These are phyloP conservation scores for Phytopythium litorale DNA, from an alignment of 352 stramenopile species.

Conservation along the genomic window DNA sequence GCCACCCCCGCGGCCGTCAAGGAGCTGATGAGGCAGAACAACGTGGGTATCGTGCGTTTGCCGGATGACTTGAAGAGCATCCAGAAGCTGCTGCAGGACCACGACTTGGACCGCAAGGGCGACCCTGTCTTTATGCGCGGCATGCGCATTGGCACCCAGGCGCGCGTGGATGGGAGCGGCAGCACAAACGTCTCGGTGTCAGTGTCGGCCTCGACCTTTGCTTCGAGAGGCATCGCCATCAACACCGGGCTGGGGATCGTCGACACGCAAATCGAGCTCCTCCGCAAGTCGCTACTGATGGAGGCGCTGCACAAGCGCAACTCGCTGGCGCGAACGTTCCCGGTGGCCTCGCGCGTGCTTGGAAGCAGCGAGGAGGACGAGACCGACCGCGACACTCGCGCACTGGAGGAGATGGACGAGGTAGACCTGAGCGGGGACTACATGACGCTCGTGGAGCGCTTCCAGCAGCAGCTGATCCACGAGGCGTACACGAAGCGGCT, in stretches of 20 bases:
- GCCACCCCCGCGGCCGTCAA: conserved; percentile 45
- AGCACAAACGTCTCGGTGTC: not conserved
- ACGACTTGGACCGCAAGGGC: conserved; percentile 57
- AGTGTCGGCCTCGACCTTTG: not conserved
- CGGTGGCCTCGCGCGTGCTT: conserved; percentile 42
- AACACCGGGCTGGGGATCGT: conserved; percentile 56
- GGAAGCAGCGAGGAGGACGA: conserved; percentile 10
- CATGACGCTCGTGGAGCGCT: conserved; percentile 59
- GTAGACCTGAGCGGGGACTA: conserved; percentile 68
- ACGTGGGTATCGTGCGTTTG: conserved; percentile 48
- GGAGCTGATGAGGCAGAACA: conserved; percentile 49
- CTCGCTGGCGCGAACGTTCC: conserved; percentile 66
- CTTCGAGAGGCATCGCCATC: conserved; percentile 6
- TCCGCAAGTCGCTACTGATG: conserved; percentile 57
- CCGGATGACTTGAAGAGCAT: conserved; percentile 36
- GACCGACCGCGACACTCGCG: conserved; percentile 9
- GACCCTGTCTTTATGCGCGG: conserved; percentile 54
- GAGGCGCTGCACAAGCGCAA: conserved; percentile 69
- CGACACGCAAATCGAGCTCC: conserved; percentile 58
- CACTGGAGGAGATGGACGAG: conserved; percentile 37
- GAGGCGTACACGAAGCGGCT: conserved; percentile 61
- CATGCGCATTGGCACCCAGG: conserved; percentile 59
- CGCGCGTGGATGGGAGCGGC: not conserved
- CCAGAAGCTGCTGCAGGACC: conserved; percentile 39
- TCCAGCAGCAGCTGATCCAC: conserved; percentile 64